Evolutionary conservation across 1,139 yeast genomes (phyloP).

Genomic region (Blastobotrys capitulatus): DNA sequence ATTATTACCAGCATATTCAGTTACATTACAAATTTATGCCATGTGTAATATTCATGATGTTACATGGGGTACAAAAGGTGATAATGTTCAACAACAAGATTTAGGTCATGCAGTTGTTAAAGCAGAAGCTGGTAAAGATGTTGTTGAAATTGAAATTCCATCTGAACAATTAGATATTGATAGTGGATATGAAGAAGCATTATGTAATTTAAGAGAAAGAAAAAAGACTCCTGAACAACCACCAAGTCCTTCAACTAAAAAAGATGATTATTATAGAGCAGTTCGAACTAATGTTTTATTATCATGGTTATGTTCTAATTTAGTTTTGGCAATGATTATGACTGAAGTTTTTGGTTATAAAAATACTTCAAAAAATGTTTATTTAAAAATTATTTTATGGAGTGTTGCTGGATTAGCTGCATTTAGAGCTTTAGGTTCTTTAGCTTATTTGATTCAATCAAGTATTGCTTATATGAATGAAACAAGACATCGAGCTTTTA

Average conservation of each 20-base stretch:
- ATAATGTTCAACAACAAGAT: conserved; percentile 63
- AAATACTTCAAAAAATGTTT: conserved; percentile 60
- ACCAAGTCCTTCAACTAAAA: conserved; percentile 49
- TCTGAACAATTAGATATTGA: conserved; percentile 89
- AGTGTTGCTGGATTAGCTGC: conserved; percentile 78
- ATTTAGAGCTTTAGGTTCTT: conserved; percentile 74
- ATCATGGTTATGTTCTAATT: conserved; percentile 79
- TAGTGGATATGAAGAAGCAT: conserved; percentile 73
- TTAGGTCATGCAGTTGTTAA: conserved; percentile 60
- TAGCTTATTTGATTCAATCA: conserved; percentile 53
- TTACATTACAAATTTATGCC: conserved; percentile 88
- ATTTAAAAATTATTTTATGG: conserved; percentile 83
- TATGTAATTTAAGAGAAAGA: conserved; percentile 67
- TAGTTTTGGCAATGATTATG: conserved; percentile 77
- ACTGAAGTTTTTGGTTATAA: conserved; percentile 72
- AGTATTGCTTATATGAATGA: conserved; percentile 30
- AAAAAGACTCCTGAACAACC: conserved; percentile 49
- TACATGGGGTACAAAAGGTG: conserved; percentile 97
- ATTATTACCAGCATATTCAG: conserved; percentile 84
- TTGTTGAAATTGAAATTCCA: conserved; percentile 82
- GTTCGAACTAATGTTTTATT: conserved; percentile 93
- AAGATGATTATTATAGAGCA: conserved; percentile 90
- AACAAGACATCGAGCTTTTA: conserved; percentile 25
- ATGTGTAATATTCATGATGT: conserved; percentile 95
- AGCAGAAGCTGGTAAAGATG: conserved; percentile 47